Base-by-base conservation (phyloP, 1,284 basidiomycete genomes). In the Cystobasidiaceae sp. region DNA sequence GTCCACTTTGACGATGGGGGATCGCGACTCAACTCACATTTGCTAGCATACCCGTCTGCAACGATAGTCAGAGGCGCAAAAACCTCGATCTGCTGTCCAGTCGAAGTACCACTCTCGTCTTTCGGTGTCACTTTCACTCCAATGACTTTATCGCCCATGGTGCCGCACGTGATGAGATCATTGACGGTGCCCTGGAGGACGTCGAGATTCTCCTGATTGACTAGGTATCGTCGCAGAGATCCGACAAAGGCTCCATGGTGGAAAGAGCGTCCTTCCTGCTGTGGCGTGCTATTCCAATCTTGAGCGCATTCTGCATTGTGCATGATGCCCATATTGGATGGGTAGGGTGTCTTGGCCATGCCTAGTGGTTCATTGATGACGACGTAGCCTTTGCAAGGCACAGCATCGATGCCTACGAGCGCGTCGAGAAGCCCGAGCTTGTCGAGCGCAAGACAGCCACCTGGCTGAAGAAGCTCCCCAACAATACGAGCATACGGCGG, bases 201-300 rank as follows among this genome's bases (percentile, higher is more conserved):
- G 37, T 88, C 85, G 7, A 91, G 86, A 15, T 58, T 67, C 0
- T 56, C 52, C 15, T 30, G 84, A 32, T 76, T 74, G 61, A 77
- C 79, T 39, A 88, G 89, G 66, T 86, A 86, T 45, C 80, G 79
- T 37, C 93, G 82, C 51, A 98, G 78, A 17, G 83, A 81, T 81
- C 88, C 86, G 68, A 98, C 85, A 71, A 98, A 93, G 61, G 85
- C 82, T n/a, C 94, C 94, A 75, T 97, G 93, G 79, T 97, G 93
- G 78, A 97, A 97, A 68, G 85, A 86, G 61, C 91, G 80, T 0
- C 94, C 82, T 68, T 82, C 33, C 77, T 79, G 61, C 74, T 70
- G 45, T 50, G 43, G 49, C 25, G 45, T 65, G 7, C 37, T 33
- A 30, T 57, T 48, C 57, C 52, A 37, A 85, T 81, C 65, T 84